phyloP scores from a whole-genome alignment of 2,329 filamentous ascomycete genomes.

The Pseudogymnoascus verrucosus region DNA sequence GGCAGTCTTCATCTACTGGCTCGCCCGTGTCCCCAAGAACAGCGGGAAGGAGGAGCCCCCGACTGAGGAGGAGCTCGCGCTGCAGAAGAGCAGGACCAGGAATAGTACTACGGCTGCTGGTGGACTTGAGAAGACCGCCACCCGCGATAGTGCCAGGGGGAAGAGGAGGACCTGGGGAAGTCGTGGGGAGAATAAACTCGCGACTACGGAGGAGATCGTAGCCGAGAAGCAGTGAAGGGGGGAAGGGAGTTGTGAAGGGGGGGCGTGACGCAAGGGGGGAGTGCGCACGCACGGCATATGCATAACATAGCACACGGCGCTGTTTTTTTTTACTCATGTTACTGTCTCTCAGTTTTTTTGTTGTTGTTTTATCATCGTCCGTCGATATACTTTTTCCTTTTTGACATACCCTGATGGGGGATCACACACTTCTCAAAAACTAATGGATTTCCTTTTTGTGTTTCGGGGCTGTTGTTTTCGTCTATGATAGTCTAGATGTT shows the following conservation, averaged over 20 bases:
- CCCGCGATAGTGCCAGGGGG: background rate
- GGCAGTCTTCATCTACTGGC: conserved; percentile 47
- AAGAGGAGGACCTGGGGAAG: conserved; percentile 3
- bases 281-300: background rate
- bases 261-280: background rate
- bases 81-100: conserved; percentile 6
- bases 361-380: background rate
- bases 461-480: background rate
- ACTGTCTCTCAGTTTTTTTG: background rate
- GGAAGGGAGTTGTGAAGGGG: background rate
- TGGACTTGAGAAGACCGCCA: background rate
- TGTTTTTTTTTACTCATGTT: background rate
- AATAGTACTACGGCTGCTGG: background rate
- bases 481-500: background rate
- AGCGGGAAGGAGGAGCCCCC: conserved; percentile 10
- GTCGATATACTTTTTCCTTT: background rate
- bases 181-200: background rate
- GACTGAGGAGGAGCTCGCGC: conserved; percentile 6
- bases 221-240: background rate
- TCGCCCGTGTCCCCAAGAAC: conserved; percentile 38
- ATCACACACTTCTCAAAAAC: conserved; percentile 1
- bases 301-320: conserved; percentile 6
- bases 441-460: background rate
- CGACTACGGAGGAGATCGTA: background rate
- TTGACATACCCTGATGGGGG: background rate